Base-by-base conservation (phyloP, 345 rosid species). In the Iberis pinnata region DNA sequence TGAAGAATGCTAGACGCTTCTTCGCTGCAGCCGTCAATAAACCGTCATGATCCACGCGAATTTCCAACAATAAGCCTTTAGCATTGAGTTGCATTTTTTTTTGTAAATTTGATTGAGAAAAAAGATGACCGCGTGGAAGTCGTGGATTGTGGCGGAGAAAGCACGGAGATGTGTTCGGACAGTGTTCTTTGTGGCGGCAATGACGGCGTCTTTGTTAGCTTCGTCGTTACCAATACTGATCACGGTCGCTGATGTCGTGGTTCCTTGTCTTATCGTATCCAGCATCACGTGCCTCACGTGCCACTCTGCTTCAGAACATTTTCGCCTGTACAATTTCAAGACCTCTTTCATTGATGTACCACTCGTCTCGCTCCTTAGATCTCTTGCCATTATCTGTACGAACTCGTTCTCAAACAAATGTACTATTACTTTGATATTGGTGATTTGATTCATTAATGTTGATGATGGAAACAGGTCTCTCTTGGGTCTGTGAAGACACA, bases 221-320 rank as follows among this genome's bases (percentile, higher is more conserved):
- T 86, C 94, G n/a, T 89, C 95, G 37, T 64, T 89, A 46, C 95
- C 95, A 33, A 65, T 89, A 51, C 72, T 89, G 42, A 90, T 86
- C 65, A 80, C 95, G 49, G 44, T 82, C 17, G 81, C 76, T 8
- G 97, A 89, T 58, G 82, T 84, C 24, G 18, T 74, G 46, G 72
- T 84, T 36, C 84, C 84, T 44, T 81, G 69, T 68, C 67, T 78
- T 12, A 55, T 89, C 53, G 58, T 89, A 41, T 64, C 93, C 12
- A 76, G 81, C 63, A 76, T 89, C 77, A 80, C 84, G 29, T 86
- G 95, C 65, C 72, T 83, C 49, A 75, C 76, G 43, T 89, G 97
- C 53, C 56, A 70, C 24, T 84, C 86, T 3, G 43, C 76, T 32
- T 64, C 70, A 49, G 76, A 77, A 45, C 95, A 77, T 75, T 49